Base-by-base conservation (phyloP, 305 asterid genomes). In the Coffea humblotiana region DNA sequence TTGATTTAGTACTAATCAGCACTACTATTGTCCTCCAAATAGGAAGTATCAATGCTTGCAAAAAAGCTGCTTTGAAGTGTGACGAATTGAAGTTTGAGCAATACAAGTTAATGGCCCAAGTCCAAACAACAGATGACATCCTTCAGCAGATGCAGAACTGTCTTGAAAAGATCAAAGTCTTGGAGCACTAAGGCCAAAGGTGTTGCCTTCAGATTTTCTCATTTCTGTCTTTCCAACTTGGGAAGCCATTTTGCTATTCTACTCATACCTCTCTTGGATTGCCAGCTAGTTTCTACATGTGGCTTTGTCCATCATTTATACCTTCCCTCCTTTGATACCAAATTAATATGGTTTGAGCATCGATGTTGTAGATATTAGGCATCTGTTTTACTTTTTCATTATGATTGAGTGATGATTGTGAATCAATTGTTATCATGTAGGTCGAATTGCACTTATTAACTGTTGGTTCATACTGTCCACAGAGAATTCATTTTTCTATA, bases 31-130 rank as follows among this genome's bases (percentile, higher is more conserved):
- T 9, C 15, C 58, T 82, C 72, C 19, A 79, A 32, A 40, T 78
- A 95, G 99, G 99, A 83, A 91, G 90, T 71, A 90, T 95, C 25
- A 87, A 78, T 82, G 94, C 97, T 74, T 95, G 98, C 90, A 95
- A 84, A 95, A 84, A 58, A 51, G 94, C 95, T 73, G 97, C 97
- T 12, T 82, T 90, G 84, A 95, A 89, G 91, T 91, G 93, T 67
- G 99, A 93, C 18, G 90, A 89, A 77, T 78, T 81, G 87, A 93
- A 93, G 85, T 91, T 89, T 47, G 92, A 91, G 79, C 97, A 90
- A 37, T 90, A 87, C 90, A 91, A 92, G 83, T 82, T 86, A 82
- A 81, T 67, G 15, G 84, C 88, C 7, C 97, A 90, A 70, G 89
- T 83, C 58, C 87, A 84, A 68, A 76, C 89, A 40, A 85, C 93